Evolutionary conservation across 192 early-diverging fungal genomes (phyloP).

Genomic region (Coemansia umbellata): DNA sequence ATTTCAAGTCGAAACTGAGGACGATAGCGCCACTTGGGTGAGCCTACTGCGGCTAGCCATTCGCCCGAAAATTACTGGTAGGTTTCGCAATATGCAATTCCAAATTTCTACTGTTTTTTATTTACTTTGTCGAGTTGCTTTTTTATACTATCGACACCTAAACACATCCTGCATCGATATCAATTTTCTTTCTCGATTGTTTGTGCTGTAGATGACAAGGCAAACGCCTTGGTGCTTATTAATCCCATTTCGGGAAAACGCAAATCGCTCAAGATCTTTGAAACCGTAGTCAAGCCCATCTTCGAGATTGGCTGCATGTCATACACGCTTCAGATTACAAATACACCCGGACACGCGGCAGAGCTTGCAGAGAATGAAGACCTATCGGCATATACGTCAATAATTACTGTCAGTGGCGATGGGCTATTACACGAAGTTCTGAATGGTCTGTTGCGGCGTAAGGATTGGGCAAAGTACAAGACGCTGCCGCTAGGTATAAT

Average conservation of each 20-base stretch:
- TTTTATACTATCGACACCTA: neutral
- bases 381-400: slow-evolving; percentile 25
- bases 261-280: slow-evolving; percentile 40
- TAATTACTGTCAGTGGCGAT: slow-evolving; percentile 46
- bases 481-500: slow-evolving; percentile 39
- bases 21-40: slow-evolving; percentile 39
- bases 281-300: slow-evolving; percentile 47
- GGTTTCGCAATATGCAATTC: no score
- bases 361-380: slow-evolving; percentile 37
- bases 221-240: slow-evolving; percentile 31
- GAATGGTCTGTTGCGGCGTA: slow-evolving; percentile 41
- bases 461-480: slow-evolving; percentile 41
- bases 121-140: neutral
- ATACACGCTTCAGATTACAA: slow-evolving; percentile 39
- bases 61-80: slow-evolving; percentile 30
- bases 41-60: slow-evolving; percentile 38
- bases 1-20: slow-evolving; percentile 40
- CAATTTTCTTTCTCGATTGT: neutral
- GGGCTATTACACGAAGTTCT: slow-evolving; percentile 48
- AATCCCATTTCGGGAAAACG: slow-evolving; percentile 46
- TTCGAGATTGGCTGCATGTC: slow-evolving; percentile 29
- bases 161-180: neutral
- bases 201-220: slow-evolving; percentile 15
- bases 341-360: slow-evolving; percentile 22
- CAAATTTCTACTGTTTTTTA: neutral